A percentile compares a stretch with the other conserved stretches of the same genome.
These are phyloP conservation scores for Vaccinium macrocarpon DNA, from an alignment of 148 eudicot species.

Conservation along the genomic window DNA sequence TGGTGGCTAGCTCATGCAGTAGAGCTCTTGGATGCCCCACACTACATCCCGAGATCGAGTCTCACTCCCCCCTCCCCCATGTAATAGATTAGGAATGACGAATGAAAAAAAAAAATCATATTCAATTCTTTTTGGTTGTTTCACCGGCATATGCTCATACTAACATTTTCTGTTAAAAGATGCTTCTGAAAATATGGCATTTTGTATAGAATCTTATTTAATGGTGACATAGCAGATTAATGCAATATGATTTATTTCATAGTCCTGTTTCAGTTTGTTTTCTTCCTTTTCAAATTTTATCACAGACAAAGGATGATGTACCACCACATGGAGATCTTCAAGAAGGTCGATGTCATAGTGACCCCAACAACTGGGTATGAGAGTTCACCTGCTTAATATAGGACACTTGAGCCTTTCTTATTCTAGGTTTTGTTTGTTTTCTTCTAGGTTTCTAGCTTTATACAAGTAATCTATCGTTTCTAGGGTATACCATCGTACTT, in stretches of 20 bases:
- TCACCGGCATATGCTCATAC: background rate
- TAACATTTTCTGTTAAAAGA: background rate
- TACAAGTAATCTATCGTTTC: background rate
- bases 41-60: too few species aligned
- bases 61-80: too few species aligned
- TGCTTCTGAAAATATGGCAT: background rate
- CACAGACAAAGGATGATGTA: conserved; percentile 87
- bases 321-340: conserved; percentile 82
- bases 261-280: conserved; percentile 5
- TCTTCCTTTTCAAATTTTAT: conserved; percentile 14
- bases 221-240: background rate
- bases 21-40: too few species aligned
- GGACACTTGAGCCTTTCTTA: background rate
- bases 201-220: background rate
- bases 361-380: conserved; percentile 98
- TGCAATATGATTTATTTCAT: background rate
- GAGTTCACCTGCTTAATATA: conserved; percentile 5
- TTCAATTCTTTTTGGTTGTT: background rate
- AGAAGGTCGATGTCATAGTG: conserved; percentile 86
- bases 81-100: too few species aligned
- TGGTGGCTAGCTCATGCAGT: too few species aligned
- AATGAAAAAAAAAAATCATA: background rate
- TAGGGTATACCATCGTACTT: background rate
- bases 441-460: background rate
- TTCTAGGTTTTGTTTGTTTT: background rate